phyloP scores from a whole-genome alignment of 331 rosid species.

The Pyracantha coccinea region DNA sequence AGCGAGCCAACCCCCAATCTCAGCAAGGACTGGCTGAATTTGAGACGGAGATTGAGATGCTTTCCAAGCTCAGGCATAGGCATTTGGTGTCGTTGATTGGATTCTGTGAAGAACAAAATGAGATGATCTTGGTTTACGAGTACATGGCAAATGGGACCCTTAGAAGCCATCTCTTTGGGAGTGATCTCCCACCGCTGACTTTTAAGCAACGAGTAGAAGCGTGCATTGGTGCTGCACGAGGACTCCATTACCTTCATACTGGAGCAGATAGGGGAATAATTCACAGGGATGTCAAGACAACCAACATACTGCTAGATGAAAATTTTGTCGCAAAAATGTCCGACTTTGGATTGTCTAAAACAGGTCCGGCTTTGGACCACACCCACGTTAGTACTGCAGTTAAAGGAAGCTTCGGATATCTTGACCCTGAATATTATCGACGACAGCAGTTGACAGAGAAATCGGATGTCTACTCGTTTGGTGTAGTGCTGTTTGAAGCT shows the following conservation, averaged over 20 bases:
- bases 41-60: slow-evolving; percentile 57
- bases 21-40: slow-evolving; percentile 55
- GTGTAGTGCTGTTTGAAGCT: slow-evolving; percentile 56
- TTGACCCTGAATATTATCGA: slow-evolving; percentile 60
- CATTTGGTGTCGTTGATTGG: slow-evolving; percentile 53
- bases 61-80: slow-evolving; percentile 44
- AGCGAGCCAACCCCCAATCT: slow-evolving; percentile 47
- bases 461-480: slow-evolving; percentile 66
- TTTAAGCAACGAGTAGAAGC: slow-evolving; percentile 52
- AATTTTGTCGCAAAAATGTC: slow-evolving; percentile 46
- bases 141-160: slow-evolving; percentile 57
- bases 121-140: slow-evolving; percentile 58
- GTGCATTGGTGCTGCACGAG: slow-evolving; percentile 59
- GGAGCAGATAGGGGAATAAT: slow-evolving; percentile 42
- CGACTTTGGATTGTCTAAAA: slow-evolving; percentile 59
- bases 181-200: slow-evolving; percentile 30
- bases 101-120: slow-evolving; percentile 41
- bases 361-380: slow-evolving; percentile 42
- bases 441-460: slow-evolving; percentile 46
- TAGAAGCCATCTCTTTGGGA: slow-evolving; percentile 42
- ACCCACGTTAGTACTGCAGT: slow-evolving; percentile 54
- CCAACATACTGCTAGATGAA: slow-evolving; percentile 51
- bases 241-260: slow-evolving; percentile 62
- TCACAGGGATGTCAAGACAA: slow-evolving; percentile 61
- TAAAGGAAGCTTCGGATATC: slow-evolving; percentile 62